Conservation (phyloP, 768 basidiomycete genomes). For the Tubosaeta sp. region DNA sequence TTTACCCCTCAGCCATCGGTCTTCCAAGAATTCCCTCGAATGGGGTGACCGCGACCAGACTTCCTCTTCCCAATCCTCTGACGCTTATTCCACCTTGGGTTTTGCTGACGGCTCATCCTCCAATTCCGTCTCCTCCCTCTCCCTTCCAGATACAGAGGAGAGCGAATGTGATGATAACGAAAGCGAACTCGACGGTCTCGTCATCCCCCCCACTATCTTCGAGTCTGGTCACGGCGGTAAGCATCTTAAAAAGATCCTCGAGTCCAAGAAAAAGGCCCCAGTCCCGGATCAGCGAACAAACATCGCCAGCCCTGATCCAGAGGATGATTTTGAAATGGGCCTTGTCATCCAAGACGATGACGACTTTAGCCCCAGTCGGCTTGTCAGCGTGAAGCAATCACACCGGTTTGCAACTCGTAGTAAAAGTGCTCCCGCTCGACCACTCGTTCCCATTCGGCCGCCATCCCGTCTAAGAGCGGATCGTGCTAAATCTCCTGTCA, state of each 20-base stretch:
- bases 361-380: constrained; percentile 76
- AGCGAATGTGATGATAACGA: constrained; percentile 67
- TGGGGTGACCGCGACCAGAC: constrained; percentile 85
- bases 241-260: constrained; percentile 48
- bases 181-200: constrained; percentile 74
- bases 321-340: constrained; percentile 84
- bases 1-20: constrained; percentile 66
- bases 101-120: constrained; percentile 73
- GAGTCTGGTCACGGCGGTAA: constrained; percentile 60
- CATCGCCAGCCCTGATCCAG: constrained; percentile 56
- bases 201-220: constrained; percentile 72
- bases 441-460: constrained; percentile 50
- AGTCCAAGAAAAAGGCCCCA: constrained; percentile 51
- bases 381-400: constrained; percentile 48
- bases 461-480: constrained; percentile 59
- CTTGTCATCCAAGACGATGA: constrained; percentile 80
- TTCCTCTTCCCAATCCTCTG: constrained; percentile 82
- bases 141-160: constrained; percentile 66
- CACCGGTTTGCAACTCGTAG: constrained; percentile 48
- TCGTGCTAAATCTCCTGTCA: constrained; percentile 68
- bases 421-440: constrained; percentile 54
- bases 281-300: constrained; percentile 52
- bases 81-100: constrained; percentile 76
- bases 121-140: constrained; percentile 60
- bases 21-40: constrained; percentile 80